Base-by-base conservation (phyloP, 345 rosid species). In the Cardamine chenopodiifolia region DNA sequence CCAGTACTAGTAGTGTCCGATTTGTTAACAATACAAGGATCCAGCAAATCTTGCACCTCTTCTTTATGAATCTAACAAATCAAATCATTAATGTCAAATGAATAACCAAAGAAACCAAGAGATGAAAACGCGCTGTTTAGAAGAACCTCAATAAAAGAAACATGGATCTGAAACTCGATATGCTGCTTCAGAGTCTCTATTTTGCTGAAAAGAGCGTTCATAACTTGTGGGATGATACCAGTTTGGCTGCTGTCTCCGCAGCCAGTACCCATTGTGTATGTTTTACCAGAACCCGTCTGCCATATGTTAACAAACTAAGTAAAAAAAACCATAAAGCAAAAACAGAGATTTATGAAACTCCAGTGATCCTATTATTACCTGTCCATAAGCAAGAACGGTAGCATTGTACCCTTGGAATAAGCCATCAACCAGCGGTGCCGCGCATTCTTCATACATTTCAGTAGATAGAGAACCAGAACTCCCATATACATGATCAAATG, bases 331-430 rank as follows among this genome's bases (percentile, higher is more conserved):
- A 17, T 72, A 34, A 20, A 22, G 12, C 8, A 57, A 60, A 8
- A 40, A 14, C 19, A 23, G 70, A 60, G 56, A 53, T 66, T 72
- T 58, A 39, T 2, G 7, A 3, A 37, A 56, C 44, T 23, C 39
- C 18, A 54, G 14, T 18, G 19, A 31, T 67, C 28, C 10, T 78
- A 69, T 32, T 20, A 60, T 60, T 83, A 92, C 98, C 98, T 92
- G 99, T 32, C 99, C 99, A 81, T 95, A 95, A 78, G 99, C 99
- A 68, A 95, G 98, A 71, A 95, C 98, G 0, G 98, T 95, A 6
- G 98, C 99, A 80, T 95, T 95, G 85, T 95, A 95, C 74, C 99
- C 98, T 81, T 95, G 99, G 76, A 95, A 95, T 60, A 95, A 88
- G 40, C 98, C 99, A 47, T 92, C 96, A n/a, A 95, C 98, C 3